Evolutionary conservation across 768 basidiomycete species (phyloP).

Genomic region (Suillus luteus): DNA sequence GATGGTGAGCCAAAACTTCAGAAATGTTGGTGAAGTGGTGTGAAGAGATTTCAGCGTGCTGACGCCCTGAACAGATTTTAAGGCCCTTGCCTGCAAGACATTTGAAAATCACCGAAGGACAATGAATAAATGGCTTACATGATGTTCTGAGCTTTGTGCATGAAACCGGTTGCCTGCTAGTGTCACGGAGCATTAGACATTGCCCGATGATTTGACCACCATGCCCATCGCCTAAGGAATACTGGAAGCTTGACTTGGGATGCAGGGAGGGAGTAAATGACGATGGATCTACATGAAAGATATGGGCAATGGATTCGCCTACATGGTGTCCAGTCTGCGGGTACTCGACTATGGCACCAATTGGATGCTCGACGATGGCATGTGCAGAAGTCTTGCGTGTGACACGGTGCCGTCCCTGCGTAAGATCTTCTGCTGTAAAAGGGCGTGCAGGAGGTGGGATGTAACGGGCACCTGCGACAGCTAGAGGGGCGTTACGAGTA

Average conservation of each 20-base stretch:
- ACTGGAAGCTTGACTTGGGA: conserved; percentile 5
- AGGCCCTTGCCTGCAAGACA: background rate
- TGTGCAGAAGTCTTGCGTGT: background rate
- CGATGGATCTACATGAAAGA: background rate
- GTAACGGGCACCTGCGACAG: background rate
- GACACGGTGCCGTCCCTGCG: background rate
- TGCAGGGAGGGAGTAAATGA: background rate
- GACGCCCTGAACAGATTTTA: background rate
- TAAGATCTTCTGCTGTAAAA: background rate
- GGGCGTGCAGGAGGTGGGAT: background rate
- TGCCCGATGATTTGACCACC: background rate
- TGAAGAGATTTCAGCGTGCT: background rate
- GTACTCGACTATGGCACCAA: background rate
- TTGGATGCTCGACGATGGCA: background rate
- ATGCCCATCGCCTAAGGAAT: background rate
- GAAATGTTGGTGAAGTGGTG: background rate
- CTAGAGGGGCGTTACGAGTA: background rate
- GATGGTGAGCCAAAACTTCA: background rate
- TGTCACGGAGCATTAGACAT: background rate
- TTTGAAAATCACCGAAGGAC: background rate
- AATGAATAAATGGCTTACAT: background rate
- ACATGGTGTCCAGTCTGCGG: background rate
- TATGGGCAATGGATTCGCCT: background rate
- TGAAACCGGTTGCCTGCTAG: background rate
- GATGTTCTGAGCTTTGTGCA: background rate